These are phyloP conservation scores for Yamadazyma pseudoaaseri DNA, from an alignment of 1,139 yeast species.

Conservation along the genomic window DNA sequence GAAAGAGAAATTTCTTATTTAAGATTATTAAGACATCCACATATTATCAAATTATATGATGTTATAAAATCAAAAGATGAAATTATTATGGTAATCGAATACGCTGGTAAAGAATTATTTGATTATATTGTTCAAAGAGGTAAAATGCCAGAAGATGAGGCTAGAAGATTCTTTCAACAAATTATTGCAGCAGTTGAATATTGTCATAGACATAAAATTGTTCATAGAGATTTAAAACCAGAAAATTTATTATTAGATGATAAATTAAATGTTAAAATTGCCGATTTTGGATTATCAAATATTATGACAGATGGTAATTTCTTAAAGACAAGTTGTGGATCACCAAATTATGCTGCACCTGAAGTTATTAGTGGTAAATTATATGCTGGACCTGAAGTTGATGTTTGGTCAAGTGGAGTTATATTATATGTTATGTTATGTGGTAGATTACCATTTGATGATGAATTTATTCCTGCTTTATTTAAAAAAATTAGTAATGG, in stretches of 20 bases:
- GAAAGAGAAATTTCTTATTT: constrained; percentile 93
- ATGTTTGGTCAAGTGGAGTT: constrained; percentile 98
- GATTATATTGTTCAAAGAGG: constrained; percentile 96
- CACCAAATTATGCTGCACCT: constrained; percentile 98
- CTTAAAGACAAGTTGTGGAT: constrained; percentile 92
- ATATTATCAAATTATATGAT: constrained; percentile 92
- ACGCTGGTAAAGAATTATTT: constrained; percentile 92
- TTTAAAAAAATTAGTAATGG: constrained; percentile 95
- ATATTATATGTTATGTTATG: constrained; percentile 95
- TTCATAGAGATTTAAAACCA: constrained; percentile 94
- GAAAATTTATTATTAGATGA: constrained; percentile 91
- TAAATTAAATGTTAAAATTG: constrained; percentile 88
- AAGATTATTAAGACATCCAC: constrained; percentile 90
- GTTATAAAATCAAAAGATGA: constrained; percentile 96
- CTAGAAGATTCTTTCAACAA: constrained; percentile 93
- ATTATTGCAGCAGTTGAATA: constrained; percentile 97
- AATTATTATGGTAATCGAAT: constrained; percentile 96
- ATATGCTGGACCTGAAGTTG: constrained; percentile 98
- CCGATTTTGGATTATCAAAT: constrained; percentile 93
- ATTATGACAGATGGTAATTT: constrained; percentile 99
- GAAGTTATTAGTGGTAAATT: constrained; percentile 95
- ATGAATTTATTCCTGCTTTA: constrained; percentile 93
- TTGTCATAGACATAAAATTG: constrained; percentile 97
- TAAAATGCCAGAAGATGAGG: constrained; percentile 92
- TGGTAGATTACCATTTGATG: constrained; percentile 97